These are phyloP conservation scores for Trichosporon asahii DNA, from an alignment of 1,284 basidiomycete genomes.

Conservation along the genomic window DNA sequence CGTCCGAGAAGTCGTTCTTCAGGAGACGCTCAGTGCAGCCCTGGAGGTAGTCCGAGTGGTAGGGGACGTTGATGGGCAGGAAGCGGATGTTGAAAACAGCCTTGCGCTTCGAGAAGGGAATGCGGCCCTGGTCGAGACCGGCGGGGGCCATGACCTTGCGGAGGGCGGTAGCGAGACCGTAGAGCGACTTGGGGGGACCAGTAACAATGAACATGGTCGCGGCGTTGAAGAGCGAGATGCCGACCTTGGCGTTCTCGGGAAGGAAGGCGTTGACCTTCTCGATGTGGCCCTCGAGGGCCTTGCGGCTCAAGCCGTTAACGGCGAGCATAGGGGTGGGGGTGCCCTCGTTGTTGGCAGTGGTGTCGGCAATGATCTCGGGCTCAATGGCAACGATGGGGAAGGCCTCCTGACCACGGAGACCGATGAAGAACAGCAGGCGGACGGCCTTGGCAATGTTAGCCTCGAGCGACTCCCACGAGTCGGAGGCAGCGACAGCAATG, in stretches of 20 bases:
- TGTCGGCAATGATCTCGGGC: constrained; percentile 79
- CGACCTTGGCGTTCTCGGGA: constrained; percentile 70
- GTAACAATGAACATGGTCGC: constrained; percentile 88
- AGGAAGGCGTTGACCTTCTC: constrained; percentile 84
- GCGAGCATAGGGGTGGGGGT: constrained; percentile 90
- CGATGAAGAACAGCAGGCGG: constrained; percentile 88
- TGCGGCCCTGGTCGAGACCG: constrained; percentile 89
- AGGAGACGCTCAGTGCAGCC: constrained; percentile 72
- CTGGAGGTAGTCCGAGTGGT: constrained; percentile 84
- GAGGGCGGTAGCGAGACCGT: constrained; percentile 85
- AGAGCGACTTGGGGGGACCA: constrained; percentile 85
- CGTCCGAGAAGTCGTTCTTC: constrained; percentile 72
- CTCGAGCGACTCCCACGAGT: constrained; percentile 68
- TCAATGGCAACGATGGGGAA: constrained; percentile 93
- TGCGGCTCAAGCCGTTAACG: constrained; percentile 75
- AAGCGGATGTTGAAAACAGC: constrained; percentile 90
- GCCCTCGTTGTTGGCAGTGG: constrained; percentile 89
- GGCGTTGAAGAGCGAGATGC: constrained; percentile 88
- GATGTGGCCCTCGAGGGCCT: constrained; percentile 77
- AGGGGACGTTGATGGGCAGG: constrained; percentile 89
- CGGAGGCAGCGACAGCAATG: constrained; percentile 77
- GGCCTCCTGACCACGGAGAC: constrained; percentile 85
- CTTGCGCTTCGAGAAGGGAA: constrained; percentile 90
- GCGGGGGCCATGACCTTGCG: constrained; percentile 83
- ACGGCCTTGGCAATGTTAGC: constrained; percentile 77